Conservation (phyloP, 805 yeast genomes). For the Pichia ethanolica region DNA sequence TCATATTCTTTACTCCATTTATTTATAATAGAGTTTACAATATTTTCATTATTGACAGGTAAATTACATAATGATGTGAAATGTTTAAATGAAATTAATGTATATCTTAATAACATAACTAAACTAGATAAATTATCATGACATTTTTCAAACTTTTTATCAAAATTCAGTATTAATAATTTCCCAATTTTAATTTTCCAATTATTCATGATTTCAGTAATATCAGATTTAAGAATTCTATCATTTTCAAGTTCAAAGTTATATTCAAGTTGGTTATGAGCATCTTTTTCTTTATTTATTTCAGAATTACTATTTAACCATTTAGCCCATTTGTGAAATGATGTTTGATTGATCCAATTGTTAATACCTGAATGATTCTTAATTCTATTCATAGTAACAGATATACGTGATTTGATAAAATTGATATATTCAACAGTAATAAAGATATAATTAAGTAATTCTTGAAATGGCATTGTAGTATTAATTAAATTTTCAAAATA, state of each 20-base stretch:
- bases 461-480: conserved; percentile 16
- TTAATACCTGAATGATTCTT: conserved; percentile 15
- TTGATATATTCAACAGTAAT: conserved; percentile 23
- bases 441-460: conserved; percentile 23
- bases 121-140: conserved; percentile 13
- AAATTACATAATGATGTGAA: conserved; percentile 25
- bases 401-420: conserved; percentile 20
- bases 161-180: conserved; percentile 9
- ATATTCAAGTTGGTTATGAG: conserved; percentile 18
- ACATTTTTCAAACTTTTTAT: conserved; percentile 5
- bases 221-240: conserved; percentile 3
- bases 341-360: conserved; percentile 24
- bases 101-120: conserved; percentile 13
- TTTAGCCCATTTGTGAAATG: conserved; percentile 21
- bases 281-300: conserved; percentile 7
- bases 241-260: conserved; percentile 11
- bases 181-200: conserved; percentile 21
- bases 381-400: conserved; percentile 16
- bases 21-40: conserved; percentile 12
- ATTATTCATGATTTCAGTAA: conserved; percentile 6
- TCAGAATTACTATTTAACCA: conserved; percentile 19
- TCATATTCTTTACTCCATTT: conserved; percentile 17
- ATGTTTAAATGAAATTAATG: conserved; percentile 23
- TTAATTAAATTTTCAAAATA: conserved; percentile 9
- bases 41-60: neutral